Conservation (phyloP, 306 rosid species). For the Chamaecrista fasciculata region DNA sequence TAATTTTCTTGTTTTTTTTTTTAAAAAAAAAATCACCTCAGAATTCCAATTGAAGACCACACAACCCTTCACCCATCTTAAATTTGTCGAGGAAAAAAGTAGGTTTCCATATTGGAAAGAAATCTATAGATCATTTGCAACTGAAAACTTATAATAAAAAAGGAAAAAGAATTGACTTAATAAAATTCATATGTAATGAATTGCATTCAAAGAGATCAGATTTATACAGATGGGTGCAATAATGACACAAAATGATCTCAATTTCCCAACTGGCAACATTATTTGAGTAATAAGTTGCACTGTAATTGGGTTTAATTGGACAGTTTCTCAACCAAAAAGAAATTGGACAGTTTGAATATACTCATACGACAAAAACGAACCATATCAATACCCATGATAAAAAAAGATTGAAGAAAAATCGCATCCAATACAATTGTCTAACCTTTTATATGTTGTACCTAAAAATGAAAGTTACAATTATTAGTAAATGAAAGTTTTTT, state of each 20-base stretch:
- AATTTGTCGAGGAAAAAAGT: not conserved
- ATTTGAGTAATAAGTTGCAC: not conserved
- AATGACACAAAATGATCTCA: constrained; percentile 20
- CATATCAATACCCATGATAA: not conserved
- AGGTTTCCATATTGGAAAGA: not conserved
- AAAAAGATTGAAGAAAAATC: not conserved
- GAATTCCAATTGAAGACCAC: not conserved
- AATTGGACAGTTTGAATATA: constrained; percentile 19
- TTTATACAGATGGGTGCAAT: not conserved
- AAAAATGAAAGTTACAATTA: not conserved
- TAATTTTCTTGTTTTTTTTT: no score
- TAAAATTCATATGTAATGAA: constrained; percentile 1
- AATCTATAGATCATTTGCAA: constrained; percentile 4
- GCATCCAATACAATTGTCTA: not conserved
- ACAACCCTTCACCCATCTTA: not conserved
- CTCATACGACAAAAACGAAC: constrained; percentile 5
- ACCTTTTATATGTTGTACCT: not conserved
- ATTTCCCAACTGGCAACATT: constrained; percentile 26
- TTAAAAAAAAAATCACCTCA: constrained; percentile 11
- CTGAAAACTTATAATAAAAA: not conserved
- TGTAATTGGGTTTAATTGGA: constrained; percentile 14
- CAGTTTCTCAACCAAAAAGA: no score
- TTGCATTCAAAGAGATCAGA: not conserved
- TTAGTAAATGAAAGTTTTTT: no score
- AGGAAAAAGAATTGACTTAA: not conserved